These are phyloP conservation scores for Curvularia sp. DNA, from an alignment of 2,329 filamentous ascomycete species.

Conservation along the genomic window DNA sequence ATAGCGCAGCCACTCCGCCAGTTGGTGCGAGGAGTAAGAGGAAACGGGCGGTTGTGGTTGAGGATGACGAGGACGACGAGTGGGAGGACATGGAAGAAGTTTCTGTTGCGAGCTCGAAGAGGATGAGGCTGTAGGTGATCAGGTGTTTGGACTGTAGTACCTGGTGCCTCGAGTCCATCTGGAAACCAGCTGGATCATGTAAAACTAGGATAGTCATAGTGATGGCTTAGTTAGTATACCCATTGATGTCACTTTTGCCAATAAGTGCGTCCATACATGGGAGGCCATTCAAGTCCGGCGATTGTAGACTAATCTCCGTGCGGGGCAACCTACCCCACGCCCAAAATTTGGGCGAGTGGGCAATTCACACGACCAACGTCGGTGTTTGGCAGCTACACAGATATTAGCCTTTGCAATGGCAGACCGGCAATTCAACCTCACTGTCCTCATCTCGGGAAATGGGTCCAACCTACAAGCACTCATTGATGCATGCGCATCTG, in stretches of 20 bases:
- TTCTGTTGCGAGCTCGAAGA: constrained; percentile 40
- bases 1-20: constrained; percentile 22
- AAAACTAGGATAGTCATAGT: constrained; percentile 1
- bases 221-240: constrained; percentile 15
- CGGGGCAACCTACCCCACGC: constrained; percentile 33
- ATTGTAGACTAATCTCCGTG: constrained; percentile 18
- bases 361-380: constrained; percentile 1
- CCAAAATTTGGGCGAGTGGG: constrained; percentile 27
- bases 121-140: constrained; percentile 18
- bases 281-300: constrained; percentile 3
- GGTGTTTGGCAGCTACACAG: background rate
- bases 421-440: constrained; percentile 58
- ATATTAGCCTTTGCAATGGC: constrained; percentile 25
- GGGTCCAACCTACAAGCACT: constrained; percentile 83
- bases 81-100: constrained; percentile 46
- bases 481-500: constrained; percentile 64
- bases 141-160: background rate
- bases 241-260: constrained; percentile 5
- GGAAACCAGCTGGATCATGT: too few relatives aligned
- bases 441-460: constrained; percentile 68
- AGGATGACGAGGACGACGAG: constrained; percentile 52
- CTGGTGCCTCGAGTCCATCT: background rate
- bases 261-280: background rate
- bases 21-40: constrained; percentile 28
- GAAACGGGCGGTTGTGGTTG: constrained; percentile 47